These are phyloP conservation scores for Trichoderma reesei DNA, from an alignment of 495 filamentous ascomycete genomes.

Conservation along the genomic window DNA sequence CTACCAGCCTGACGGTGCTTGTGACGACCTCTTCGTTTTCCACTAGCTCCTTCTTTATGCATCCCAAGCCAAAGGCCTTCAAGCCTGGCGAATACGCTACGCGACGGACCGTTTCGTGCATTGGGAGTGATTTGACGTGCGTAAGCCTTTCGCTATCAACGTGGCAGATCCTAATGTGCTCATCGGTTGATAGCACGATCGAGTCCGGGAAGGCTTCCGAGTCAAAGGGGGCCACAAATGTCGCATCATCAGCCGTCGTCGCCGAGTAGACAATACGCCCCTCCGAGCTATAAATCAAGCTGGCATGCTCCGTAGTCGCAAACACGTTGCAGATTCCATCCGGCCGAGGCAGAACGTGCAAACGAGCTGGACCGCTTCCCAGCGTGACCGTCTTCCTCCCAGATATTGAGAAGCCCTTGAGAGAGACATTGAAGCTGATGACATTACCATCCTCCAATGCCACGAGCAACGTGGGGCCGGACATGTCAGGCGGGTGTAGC, in stretches of 20 bases:
- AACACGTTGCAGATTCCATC: conserved; percentile 68
- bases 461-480: conserved; percentile 67
- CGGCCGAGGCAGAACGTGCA: conserved; percentile 63
- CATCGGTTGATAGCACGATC: conserved; percentile 68
- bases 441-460: conserved; percentile 94
- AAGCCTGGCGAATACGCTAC: conserved; percentile 76
- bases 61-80: conserved; percentile 78
- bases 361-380: conserved; percentile 72
- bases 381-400: conserved; percentile 72
- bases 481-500: conserved; percentile 44
- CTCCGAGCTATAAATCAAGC: conserved; percentile 81
- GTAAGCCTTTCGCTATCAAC: conserved; percentile 81
- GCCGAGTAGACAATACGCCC: conserved; percentile 86
- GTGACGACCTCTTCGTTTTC: conserved; percentile 39
- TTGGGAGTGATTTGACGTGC: conserved; percentile 67
- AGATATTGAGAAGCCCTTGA: conserved; percentile 47
- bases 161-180: conserved; percentile 67
- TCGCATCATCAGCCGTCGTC: conserved; percentile 82
- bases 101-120: conserved; percentile 75
- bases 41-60: conserved; percentile 52
- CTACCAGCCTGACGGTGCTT: conserved; percentile 41
- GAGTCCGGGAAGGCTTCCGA: conserved; percentile 68
- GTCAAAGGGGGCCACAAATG: conserved; percentile 73
- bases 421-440: conserved; percentile 69
- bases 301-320: conserved; percentile 87